Percentiles rank a stretch among this genome's conserved stretches.
phyloP scores from a whole-genome alignment of 2,329 filamentous ascomycete genomes.

The Aspergillus ruber region DNA sequence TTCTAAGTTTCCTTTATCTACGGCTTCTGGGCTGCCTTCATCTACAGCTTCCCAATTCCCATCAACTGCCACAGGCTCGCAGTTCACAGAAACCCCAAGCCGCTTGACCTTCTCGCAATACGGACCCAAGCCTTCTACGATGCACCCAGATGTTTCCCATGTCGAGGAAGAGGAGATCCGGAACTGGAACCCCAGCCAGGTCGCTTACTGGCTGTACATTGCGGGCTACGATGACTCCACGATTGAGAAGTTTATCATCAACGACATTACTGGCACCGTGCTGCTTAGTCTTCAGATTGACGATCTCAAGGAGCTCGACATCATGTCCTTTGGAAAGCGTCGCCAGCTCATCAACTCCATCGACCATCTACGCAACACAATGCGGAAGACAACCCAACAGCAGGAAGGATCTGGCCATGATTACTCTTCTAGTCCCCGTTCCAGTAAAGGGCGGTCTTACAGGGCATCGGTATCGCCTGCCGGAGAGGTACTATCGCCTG shows the following conservation, averaged over 20 bases:
- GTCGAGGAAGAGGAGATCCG: slow-evolving; percentile 24
- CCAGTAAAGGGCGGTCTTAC: too few species aligned
- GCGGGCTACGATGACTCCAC: slow-evolving; percentile 70
- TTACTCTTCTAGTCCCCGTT: too few species aligned
- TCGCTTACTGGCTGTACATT: slow-evolving; percentile 65
- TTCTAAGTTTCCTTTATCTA: too few species aligned
- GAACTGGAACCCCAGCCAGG: slow-evolving; percentile 22
- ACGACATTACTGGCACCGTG: slow-evolving; percentile 86
- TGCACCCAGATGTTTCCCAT: slow-evolving; percentile 21
- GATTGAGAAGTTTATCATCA: slow-evolving; percentile 78
- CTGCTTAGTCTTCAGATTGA: slow-evolving; percentile 88
- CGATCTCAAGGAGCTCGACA: slow-evolving; percentile 60
- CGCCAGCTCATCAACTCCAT: slow-evolving; percentile 56
- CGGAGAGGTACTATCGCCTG: too few species aligned
- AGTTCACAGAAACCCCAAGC: slow-evolving; percentile 36
- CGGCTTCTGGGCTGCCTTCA: too few species aligned
- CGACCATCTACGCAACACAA: slow-evolving; percentile 41
- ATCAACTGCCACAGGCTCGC: slow-evolving; percentile 38
- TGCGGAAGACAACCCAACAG: slow-evolving; percentile 2
- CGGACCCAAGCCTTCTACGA: slow-evolving; percentile 52
- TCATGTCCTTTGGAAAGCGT: slow-evolving; percentile 58
- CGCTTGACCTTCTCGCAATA: slow-evolving; percentile 8
- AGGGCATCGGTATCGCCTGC: too few species aligned
- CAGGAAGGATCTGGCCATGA: not conserved
- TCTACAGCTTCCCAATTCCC: too few species aligned